phyloP scores from a whole-genome alignment of 208 protist species.

The Trypanosoma lewisi region DNA sequence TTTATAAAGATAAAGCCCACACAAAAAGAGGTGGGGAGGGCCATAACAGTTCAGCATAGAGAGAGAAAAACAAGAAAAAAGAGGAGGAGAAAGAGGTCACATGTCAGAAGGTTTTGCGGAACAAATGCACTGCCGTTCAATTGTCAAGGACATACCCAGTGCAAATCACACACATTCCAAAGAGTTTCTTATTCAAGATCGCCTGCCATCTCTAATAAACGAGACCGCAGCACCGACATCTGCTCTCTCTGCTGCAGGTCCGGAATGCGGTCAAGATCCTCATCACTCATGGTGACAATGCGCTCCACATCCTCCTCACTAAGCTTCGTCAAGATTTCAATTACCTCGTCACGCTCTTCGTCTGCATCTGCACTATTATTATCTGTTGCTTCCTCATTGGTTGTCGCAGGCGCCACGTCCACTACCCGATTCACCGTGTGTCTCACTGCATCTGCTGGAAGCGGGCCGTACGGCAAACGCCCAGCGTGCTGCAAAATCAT shows the following conservation, averaged over 20 bases:
- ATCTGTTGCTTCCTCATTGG: constrained; percentile 6
- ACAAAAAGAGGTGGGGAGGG: no score
- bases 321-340: constrained; percentile 72
- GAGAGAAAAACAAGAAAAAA: constrained; percentile 1
- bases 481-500: constrained; percentile 86
- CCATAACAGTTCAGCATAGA: no score
- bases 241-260: constrained; percentile 63
- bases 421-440: constrained; percentile 12
- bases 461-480: constrained; percentile 36
- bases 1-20: no score
- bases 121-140: no score
- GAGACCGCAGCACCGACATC: constrained; percentile 54
- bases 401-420: constrained; percentile 5
- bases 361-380: constrained; percentile 26
- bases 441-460: constrained; percentile 54
- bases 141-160: background rate
- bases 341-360: constrained; percentile 63
- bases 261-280: constrained; percentile 58
- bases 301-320: constrained; percentile 79
- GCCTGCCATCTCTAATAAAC: constrained; percentile 65
- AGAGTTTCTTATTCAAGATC: constrained; percentile 30
- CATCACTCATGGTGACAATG: constrained; percentile 62
- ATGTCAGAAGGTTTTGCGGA: background rate
- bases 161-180: no score
- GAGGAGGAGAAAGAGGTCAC: background rate